Evolutionary conservation across 352 stramenopile genomes (phyloP).

Genomic region (Phytopythium litorale): DNA sequence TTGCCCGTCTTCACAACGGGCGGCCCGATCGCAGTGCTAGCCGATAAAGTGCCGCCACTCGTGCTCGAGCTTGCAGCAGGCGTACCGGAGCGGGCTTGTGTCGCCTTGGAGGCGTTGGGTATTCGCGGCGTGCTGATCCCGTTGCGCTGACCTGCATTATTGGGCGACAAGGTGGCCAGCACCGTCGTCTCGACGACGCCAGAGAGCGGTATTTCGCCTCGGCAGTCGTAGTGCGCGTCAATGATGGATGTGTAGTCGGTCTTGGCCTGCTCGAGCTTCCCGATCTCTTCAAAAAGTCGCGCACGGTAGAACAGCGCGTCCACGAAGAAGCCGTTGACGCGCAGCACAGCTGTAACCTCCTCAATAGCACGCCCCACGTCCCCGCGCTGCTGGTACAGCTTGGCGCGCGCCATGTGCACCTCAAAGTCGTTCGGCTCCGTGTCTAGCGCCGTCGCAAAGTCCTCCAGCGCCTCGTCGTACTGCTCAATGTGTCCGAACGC

Average conservation of each 20-base stretch:
- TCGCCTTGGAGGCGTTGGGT: slow-evolving; percentile 2
- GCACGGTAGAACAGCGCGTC: slow-evolving; percentile 63
- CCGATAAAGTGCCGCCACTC: not conserved
- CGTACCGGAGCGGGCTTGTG: not conserved
- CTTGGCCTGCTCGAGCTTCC: slow-evolving; percentile 31
- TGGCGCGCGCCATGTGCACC: slow-evolving; percentile 52
- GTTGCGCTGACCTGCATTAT: not conserved
- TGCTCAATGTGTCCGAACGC: slow-evolving; percentile 37
- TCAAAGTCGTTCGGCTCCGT: slow-evolving; percentile 57
- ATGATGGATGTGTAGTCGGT: slow-evolving; percentile 70
- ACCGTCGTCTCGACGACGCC: slow-evolving; percentile 4
- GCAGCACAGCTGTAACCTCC: slow-evolving; percentile 51
- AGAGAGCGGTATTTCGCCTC: slow-evolving; percentile 8
- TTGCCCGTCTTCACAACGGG: slow-evolving; percentile 19
- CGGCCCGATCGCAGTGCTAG: not conserved
- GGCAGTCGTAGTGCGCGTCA: slow-evolving; percentile 53
- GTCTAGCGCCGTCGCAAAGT: slow-evolving; percentile 43
- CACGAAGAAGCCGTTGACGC: slow-evolving; percentile 69
- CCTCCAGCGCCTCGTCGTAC: slow-evolving; percentile 45
- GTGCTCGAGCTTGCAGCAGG: not conserved
- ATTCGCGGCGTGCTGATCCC: slow-evolving; percentile 1
- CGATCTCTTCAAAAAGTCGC: slow-evolving; percentile 42
- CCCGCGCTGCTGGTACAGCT: slow-evolving; percentile 40
- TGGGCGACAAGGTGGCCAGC: slow-evolving; percentile 1
- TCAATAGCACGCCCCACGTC: slow-evolving; percentile 38